phyloP scores from a whole-genome alignment of 2,329 filamentous ascomycete species.

The Epichloe sylvatica region DNA sequence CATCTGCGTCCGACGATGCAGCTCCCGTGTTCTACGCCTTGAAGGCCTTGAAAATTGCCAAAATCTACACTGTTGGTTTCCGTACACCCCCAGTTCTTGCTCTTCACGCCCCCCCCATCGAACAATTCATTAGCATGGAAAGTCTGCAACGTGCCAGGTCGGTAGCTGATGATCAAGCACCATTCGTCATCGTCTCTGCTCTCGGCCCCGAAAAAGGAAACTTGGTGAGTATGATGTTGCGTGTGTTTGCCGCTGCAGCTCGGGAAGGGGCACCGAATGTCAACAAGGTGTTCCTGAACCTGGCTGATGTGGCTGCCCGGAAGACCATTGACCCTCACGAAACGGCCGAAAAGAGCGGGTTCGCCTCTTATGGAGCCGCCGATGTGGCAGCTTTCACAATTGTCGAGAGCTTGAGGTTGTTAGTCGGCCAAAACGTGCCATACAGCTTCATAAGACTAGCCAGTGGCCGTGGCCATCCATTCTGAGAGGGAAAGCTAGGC shows the following conservation, averaged over 20 bases:
- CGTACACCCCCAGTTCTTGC: conserved; percentile 48
- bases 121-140: conserved; percentile 67
- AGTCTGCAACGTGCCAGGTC: conserved; percentile 39
- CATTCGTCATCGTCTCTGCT: conserved; percentile 71
- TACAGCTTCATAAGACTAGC: conserved; percentile 77
- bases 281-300: conserved; percentile 64
- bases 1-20: conserved; percentile 59
- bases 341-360: conserved; percentile 60
- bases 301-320: conserved; percentile 42
- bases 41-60: conserved; percentile 58
- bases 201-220: conserved; percentile 65
- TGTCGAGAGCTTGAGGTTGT: conserved; percentile 61
- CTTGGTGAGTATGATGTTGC: conserved; percentile 62
- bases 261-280: conserved; percentile 23
- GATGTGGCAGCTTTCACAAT: conserved; percentile 76
- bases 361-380: conserved; percentile 64
- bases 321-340: conserved; percentile 53
- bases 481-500: background rate
- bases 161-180: conserved; percentile 39
- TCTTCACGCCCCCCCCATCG: conserved; percentile 50
- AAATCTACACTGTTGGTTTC: conserved; percentile 77
- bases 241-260: conserved; percentile 46
- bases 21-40: conserved; percentile 68
- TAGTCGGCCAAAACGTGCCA: conserved; percentile 76
- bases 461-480: conserved; percentile 29